Evolutionary conservation across 768 basidiomycete species (phyloP).

Genomic region (Sporobolomyces phaffii): DNA sequence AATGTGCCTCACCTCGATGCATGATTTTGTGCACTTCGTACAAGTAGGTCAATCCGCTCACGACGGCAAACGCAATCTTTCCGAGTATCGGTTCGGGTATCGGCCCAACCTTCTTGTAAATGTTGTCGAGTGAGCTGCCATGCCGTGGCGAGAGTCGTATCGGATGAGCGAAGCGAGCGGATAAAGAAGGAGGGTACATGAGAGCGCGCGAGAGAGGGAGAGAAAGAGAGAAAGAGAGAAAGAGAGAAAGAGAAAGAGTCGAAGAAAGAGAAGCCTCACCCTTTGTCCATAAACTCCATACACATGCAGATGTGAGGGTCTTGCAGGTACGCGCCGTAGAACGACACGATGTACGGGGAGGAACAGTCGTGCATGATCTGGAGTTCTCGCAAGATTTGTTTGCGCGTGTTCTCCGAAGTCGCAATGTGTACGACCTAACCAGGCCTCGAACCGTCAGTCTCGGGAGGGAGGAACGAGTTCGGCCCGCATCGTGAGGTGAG

Average conservation of each 20-base stretch:
- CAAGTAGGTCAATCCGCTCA: slow-evolving; percentile 90
- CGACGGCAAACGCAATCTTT: slow-evolving; percentile 86
- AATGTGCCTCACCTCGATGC: slow-evolving; percentile 71
- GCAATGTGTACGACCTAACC: slow-evolving; percentile 86
- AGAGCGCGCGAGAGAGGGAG: neutral
- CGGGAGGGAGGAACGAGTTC: neutral
- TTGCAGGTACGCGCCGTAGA: slow-evolving; percentile 90
- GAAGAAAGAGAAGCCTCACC: slow-evolving; percentile 50
- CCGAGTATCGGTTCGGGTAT: slow-evolving; percentile 89
- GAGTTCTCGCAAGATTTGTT: slow-evolving; percentile 93
- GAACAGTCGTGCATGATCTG: slow-evolving; percentile 89
- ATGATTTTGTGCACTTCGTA: slow-evolving; percentile 98
- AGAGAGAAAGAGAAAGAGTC: neutral
- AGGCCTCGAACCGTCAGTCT: neutral
- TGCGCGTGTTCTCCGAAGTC: slow-evolving; percentile 89
- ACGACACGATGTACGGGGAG: slow-evolving; percentile 75
- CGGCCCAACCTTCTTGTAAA: slow-evolving; percentile 91
- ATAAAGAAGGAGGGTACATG: too few relatives aligned
- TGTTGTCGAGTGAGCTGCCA: slow-evolving; percentile 57
- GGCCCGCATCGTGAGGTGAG: neutral
- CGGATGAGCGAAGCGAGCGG: too few relatives aligned
- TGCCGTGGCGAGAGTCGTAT: too few relatives aligned
- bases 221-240: neutral
- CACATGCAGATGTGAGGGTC: slow-evolving; percentile 97
- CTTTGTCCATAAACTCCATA: slow-evolving; percentile 95